Percentiles rank a stretch among this genome's conserved stretches.
Evolutionary conservation across 306 rosid species (phyloP).

Genomic region (cucumber (Cucumis sativus)): DNA sequence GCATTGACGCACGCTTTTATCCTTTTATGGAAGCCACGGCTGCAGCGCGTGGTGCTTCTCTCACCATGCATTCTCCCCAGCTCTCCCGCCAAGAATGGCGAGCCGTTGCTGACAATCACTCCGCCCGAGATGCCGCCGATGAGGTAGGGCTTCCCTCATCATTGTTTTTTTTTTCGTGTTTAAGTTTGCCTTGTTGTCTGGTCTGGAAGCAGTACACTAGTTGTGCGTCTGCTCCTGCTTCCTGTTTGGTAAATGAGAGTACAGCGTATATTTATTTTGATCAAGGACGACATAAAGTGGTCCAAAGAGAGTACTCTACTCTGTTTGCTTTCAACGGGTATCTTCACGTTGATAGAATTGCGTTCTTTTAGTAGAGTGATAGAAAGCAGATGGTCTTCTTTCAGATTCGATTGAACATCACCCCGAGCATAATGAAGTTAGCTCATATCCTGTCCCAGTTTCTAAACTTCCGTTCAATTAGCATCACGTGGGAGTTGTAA

Average conservation of each 20-base stretch:
- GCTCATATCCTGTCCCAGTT: neutral
- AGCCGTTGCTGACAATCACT: constrained; percentile 68
- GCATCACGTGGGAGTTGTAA: neutral
- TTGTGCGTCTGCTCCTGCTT: neutral
- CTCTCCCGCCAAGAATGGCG: constrained; percentile 77
- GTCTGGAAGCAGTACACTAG: neutral
- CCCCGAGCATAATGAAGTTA: neutral
- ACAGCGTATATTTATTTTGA: neutral
- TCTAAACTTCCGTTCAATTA: neutral
- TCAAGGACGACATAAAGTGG: neutral
- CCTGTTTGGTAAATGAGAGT: neutral
- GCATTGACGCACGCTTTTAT: constrained; percentile 10
- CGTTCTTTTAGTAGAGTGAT: neutral
- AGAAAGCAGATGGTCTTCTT: neutral
- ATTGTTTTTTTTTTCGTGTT: neutral
- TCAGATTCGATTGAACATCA: neutral
- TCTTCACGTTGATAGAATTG: neutral
- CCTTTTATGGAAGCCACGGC: constrained; percentile 75
- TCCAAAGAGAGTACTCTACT: neutral
- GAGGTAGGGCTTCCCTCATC: constrained; percentile 42
- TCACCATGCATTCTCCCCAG: constrained; percentile 35
- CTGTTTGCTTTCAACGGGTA: neutral
- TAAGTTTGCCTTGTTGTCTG: neutral
- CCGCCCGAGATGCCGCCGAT: constrained; percentile 44
- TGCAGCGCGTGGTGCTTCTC: constrained; percentile 47